phyloP scores from a whole-genome alignment of 257 asterid genomes.

The Petunia secreta region DNA sequence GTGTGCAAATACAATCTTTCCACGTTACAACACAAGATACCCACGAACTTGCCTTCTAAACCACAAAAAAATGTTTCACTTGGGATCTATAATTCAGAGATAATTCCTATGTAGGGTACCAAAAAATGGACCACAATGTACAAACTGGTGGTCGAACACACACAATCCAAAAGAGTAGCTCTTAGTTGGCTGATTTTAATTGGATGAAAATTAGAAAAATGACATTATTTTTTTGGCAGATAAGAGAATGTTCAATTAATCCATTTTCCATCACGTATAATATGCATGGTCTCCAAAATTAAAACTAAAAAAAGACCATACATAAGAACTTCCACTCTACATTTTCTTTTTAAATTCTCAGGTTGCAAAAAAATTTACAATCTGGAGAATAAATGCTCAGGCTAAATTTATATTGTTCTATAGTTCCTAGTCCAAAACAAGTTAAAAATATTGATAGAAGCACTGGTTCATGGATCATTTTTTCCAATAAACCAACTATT shows the following conservation, averaged over 20 bases:
- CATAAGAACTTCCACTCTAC: conserved; percentile 8
- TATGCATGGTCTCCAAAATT: conserved; percentile 37
- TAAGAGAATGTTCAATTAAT: background rate
- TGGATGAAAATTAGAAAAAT: background rate
- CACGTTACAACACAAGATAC: conserved; percentile 36
- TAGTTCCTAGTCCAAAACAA: conserved; percentile 40
- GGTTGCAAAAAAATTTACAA: background rate
- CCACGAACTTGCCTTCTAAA: conserved; percentile 41
- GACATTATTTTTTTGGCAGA: background rate
- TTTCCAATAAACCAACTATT: conserved; percentile 31
- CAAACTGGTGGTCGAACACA: conserved; percentile 22
- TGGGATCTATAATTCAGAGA: conserved; percentile 29
- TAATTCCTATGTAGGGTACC: conserved; percentile 35
- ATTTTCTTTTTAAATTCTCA: conserved; percentile 30
- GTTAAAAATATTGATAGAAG: conserved; percentile 34
- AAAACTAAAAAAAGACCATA: background rate
- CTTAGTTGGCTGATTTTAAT: conserved; percentile 3
- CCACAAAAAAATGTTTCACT: conserved; percentile 43
- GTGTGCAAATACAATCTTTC: conserved; percentile 35
- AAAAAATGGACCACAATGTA: conserved; percentile 16
- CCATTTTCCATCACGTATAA: conserved; percentile 56
- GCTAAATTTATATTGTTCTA: conserved; percentile 43
- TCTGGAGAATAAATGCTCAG: conserved; percentile 46
- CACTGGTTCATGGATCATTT: conserved; percentile 43
- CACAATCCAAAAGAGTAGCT: conserved; percentile 21